Conservation (phyloP, 345 rosid species). For the Gossypium turneri region DNA sequence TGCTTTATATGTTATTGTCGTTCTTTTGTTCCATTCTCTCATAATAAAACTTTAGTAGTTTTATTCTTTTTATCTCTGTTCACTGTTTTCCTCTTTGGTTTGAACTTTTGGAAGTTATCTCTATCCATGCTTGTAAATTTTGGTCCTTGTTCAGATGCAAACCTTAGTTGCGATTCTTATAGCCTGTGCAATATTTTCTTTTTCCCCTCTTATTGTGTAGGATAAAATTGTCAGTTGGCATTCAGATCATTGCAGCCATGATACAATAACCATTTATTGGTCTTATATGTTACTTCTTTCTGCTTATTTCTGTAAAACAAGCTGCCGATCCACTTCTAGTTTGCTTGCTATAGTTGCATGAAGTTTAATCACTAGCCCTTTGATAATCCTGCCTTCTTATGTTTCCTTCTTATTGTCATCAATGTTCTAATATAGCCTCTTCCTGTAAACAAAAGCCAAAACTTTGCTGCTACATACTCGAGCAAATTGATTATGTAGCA, state of each 20-base stretch:
- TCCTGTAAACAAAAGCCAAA: background rate
- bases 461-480: background rate
- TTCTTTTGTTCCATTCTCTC: background rate
- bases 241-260: background rate
- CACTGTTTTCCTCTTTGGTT: background rate
- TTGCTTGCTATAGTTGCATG: background rate
- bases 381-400: background rate
- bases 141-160: background rate
- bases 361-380: background rate
- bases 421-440: background rate
- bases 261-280: background rate
- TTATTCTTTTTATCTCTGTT: background rate
- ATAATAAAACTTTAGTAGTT: background rate
- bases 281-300: background rate
- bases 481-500: background rate
- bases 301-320: background rate
- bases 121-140: background rate
- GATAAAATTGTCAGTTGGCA: background rate
- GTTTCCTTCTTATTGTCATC: background rate
- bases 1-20: background rate
- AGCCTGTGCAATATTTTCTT: background rate
- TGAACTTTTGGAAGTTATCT: background rate
- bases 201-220: background rate
- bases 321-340: background rate
- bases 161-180: background rate